Evolutionary conservation across 2,329 filamentous ascomycete species (phyloP).

Genomic region (Trichoderma breve): DNA sequence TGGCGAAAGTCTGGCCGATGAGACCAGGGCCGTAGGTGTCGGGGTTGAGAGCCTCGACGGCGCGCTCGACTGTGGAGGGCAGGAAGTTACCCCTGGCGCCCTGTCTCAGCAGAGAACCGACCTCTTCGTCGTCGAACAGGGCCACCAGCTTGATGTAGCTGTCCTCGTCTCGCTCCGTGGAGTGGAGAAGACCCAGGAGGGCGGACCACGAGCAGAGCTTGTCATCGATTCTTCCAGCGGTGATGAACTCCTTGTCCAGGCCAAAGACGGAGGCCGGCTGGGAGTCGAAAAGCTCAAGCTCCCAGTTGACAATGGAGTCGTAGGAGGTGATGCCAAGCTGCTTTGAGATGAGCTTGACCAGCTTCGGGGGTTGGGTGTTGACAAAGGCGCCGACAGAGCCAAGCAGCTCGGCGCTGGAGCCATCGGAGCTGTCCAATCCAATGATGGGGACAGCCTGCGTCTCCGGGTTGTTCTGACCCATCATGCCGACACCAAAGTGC

Average conservation of each 20-base stretch:
- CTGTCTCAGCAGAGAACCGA: slow-evolving; percentile 85
- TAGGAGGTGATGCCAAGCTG: slow-evolving; percentile 72
- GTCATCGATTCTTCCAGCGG: slow-evolving; percentile 92
- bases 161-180: slow-evolving; percentile 54
- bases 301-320: slow-evolving; percentile 86
- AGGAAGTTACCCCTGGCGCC: slow-evolving; percentile 89
- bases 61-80: slow-evolving; percentile 74
- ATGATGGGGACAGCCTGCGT: slow-evolving; percentile 94
- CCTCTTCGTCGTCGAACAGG: slow-evolving; percentile 97
- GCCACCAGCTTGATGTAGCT: slow-evolving; percentile 83
- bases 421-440: slow-evolving; percentile 73
- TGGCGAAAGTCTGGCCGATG: slow-evolving; percentile 79
- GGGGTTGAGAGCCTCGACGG: slow-evolving; percentile 66
- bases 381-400: slow-evolving; percentile 70
- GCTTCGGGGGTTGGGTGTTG: slow-evolving; percentile 76
- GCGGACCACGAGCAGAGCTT: slow-evolving; percentile 96
- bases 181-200: slow-evolving; percentile 71
- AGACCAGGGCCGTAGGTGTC: slow-evolving; percentile 56
- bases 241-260: slow-evolving; percentile 89
- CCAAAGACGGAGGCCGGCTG: slow-evolving; percentile 83
- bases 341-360: slow-evolving; percentile 78
- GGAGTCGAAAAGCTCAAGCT: slow-evolving; percentile 89
- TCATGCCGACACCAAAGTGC: slow-evolving; percentile 80
- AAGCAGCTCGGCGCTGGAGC: slow-evolving; percentile 43
- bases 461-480: slow-evolving; percentile 72